phyloP scores from a whole-genome alignment of 768 basidiomycete genomes.

The Cystofilobasidium macerans region DNA sequence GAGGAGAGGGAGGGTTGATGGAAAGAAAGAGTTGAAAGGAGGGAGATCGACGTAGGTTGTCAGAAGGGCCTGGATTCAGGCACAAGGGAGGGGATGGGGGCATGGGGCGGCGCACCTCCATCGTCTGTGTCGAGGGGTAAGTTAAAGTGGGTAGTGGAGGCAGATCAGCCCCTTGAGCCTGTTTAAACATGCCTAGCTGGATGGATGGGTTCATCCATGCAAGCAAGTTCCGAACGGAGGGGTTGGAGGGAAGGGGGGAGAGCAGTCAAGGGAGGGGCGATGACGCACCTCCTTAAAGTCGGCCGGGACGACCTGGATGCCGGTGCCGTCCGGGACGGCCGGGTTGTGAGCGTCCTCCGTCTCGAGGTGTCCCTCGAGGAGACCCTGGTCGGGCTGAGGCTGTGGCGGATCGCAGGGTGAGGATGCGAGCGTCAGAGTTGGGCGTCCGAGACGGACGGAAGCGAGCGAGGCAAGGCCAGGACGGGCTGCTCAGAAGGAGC shows the following conservation, averaged over 20 bases:
- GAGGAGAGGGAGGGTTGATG: background rate
- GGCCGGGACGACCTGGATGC: conserved; percentile 15
- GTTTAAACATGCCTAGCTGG: too few species aligned
- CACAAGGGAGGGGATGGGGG: too few species aligned
- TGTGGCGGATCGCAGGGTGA: background rate
- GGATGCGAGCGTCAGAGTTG: background rate
- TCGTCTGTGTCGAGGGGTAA: background rate
- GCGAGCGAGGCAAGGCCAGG: background rate
- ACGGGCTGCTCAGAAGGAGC: background rate
- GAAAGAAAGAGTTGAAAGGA: too few species aligned
- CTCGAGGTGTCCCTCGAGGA: conserved; percentile 19
- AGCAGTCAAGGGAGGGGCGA: background rate
- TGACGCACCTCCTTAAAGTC: conserved; percentile 26
- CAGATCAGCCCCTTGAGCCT: background rate
- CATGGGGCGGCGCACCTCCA: background rate
- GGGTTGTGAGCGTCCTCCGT: conserved; percentile 1
- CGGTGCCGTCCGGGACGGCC: conserved; percentile 1
- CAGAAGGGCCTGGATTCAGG: too few species aligned
- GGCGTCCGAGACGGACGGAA: background rate
- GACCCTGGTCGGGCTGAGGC: conserved; percentile 25
- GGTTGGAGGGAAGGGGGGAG: too few species aligned
- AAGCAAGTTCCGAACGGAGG: too few species aligned
- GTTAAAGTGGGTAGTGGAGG: too few species aligned
- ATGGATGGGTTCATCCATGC: too few species aligned
- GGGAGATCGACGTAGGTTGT: too few species aligned